Base-by-base conservation (phyloP, 495 filamentous ascomycete species). In the Aspergillus egyptiacus region DNA sequence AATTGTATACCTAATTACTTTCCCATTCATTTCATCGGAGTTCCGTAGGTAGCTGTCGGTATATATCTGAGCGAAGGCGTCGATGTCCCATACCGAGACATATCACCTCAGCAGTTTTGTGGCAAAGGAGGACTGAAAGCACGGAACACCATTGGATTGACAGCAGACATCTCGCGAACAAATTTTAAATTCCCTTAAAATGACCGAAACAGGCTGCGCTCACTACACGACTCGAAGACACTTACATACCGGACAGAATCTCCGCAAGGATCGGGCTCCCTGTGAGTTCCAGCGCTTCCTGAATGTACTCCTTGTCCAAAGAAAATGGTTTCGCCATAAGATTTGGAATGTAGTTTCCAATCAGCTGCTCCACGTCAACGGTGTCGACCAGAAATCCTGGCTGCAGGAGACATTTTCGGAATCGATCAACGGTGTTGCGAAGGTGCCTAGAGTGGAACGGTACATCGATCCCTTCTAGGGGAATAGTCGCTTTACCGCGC, bases 261-360 rank as follows among this genome's bases (percentile, higher is more conserved):
- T 55, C 51, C 9, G 14, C 48, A 35, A 60, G 18, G 8, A 60
- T 24, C 5, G 57, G 54, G 30, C 57, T 60, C 9, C 36, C 27
- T n/a, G 89, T 95, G 53, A 94, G 65, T 28, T 77, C 74, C 64
- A 88, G 91, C 17, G 91, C 89, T 58, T 95, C 86, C 73, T 90
- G 85, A 67, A 95, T 91, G 68, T 94, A 95, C 63, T 88, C 86
- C 70, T 86, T 87, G 20, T 85, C 86, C 30, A 94, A 66, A 56
- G 87, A 82, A 64, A 70, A 70, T 7, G 65, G 62, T 19, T 45
- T 50, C n/a, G 52, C 67, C 22, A 59, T 66, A 3, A 72, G 37
- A 37, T 72, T 72, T 0, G 69, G 65, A n/a, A 72, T 60, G 25
- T 57, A 72, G 19, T 38, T 43, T 13, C 57, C 54, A 23, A 50